These are phyloP conservation scores for Lycium ferocissimum DNA, from an alignment of 257 asterid genomes.

Conservation along the genomic window DNA sequence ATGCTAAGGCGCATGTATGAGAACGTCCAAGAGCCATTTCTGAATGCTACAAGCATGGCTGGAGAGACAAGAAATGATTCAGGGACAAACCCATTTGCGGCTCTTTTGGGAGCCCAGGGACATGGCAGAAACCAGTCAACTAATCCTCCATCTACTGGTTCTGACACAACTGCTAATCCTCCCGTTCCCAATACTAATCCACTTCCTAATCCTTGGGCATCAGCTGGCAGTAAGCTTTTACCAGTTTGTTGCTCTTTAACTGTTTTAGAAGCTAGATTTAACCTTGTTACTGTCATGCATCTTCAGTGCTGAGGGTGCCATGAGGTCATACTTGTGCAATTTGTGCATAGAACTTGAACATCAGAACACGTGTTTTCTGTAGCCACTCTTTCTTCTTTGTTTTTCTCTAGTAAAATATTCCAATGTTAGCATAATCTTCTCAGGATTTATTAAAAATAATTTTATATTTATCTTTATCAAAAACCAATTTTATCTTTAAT, in stretches of 20 bases:
- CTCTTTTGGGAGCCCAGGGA: conserved; percentile 49
- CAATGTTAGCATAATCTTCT: background rate
- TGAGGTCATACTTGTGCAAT: background rate
- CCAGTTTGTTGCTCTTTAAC: background rate
- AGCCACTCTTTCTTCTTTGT: background rate
- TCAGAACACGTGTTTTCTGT: background rate
- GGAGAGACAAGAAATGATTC: conserved; percentile 49
- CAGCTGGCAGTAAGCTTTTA: conserved; percentile 49
- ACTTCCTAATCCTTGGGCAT: conserved; percentile 66
- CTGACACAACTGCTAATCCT: conserved; percentile 42
- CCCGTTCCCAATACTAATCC: conserved; percentile 63
- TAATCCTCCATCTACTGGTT: conserved; percentile 41
- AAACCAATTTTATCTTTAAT: background rate
- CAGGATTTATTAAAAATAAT: background rate
- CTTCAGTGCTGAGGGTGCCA: background rate
- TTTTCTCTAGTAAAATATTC: background rate
- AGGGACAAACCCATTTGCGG: conserved; percentile 55
- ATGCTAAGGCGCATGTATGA: conserved; percentile 68
- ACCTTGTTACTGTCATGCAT: background rate
- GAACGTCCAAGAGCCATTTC: conserved; percentile 63
- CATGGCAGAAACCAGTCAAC: conserved; percentile 37
- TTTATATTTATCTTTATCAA: background rate
- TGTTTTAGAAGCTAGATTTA: conserved; percentile 1
- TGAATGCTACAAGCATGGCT: conserved; percentile 57
- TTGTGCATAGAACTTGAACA: conserved; percentile 9